phyloP scores from a whole-genome alignment of 106 monocot genomes.

The Amphibolis antarctica region DNA sequence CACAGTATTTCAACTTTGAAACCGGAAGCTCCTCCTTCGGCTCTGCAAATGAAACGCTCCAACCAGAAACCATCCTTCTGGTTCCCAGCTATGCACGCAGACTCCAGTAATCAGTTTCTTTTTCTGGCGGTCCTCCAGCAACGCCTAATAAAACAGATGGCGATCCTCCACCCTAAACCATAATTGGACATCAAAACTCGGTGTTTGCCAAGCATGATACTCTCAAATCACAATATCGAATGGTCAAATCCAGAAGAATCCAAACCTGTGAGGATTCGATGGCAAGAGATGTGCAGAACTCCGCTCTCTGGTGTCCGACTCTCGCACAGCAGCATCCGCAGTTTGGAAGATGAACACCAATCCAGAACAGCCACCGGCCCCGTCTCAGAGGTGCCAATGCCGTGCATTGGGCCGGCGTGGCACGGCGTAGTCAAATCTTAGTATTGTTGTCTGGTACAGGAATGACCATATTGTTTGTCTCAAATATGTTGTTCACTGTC shows the following conservation, averaged over 20 bases:
- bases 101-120: constrained; percentile 1
- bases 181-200: not conserved
- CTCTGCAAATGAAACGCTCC: constrained; percentile 15
- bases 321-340: too few species aligned
- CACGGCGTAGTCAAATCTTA: too few species aligned
- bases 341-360: too few species aligned
- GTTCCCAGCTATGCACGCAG: not conserved
- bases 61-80: constrained; percentile 10
- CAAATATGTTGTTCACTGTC: too few species aligned
- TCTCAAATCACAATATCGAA: too few species aligned
- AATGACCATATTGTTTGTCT: too few species aligned
- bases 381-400: too few species aligned
- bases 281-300: constrained; percentile 34
- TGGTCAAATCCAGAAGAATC: too few species aligned
- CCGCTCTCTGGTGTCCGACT: not conserved
- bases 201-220: not conserved
- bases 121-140: too few species aligned
- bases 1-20: constrained; percentile 41
- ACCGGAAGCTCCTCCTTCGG: constrained; percentile 36
- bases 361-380: too few species aligned
- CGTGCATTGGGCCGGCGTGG: too few species aligned
- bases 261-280: constrained; percentile 18
- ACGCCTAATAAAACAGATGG: not conserved
- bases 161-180: not conserved
- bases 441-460: too few species aligned